Base-by-base conservation (phyloP, 148 eudicot genomes). In the Persicaria maculosa region DNA sequence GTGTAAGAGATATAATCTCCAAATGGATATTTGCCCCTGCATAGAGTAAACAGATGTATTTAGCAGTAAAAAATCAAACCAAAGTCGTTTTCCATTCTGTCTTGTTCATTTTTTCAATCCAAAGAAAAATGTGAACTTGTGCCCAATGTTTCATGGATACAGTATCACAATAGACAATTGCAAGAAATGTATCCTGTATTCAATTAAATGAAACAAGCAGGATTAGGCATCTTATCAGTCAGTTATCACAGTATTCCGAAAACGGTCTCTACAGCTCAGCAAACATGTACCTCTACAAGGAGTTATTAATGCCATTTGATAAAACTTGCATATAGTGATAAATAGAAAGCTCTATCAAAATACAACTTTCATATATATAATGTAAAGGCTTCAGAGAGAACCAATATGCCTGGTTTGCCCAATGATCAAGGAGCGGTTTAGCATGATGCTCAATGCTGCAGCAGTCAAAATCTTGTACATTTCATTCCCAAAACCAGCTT, bases 371-470 rank as follows among this genome's bases (percentile, higher is more conserved):
- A 68, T 48, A 72, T 61, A 44, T 17, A 62, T 45, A 75, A 89
- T 64, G 84, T 86, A 82, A 84, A 85, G 89, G 90, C 84, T 76
- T 87, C 87, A 86, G 90, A 88, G 85, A 86, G 80, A 88, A 91
- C 91, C 91, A 91, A 89, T 86, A 87, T 93, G 94, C 98, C 98
- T 93, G 88, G 92, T 86, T 86, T 93, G 89, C 81, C 94, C 97
- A 77, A 93, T 91, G 71, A 93, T 91, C 78, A 93, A 82, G 40
- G 98, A 93, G 48, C 98, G 97, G 80, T 93, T 93, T 78, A 93
- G 44, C 91, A 93, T 91, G 82, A 93, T 78, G 77, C 98, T 93
- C 77, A 93, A 83, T 48, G 96, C 91, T 50, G 91, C 94, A 73
- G 91, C 92, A 61, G 91, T 91, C 61, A 93, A 73, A 75, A 93